Evolutionary conservation across 2,329 filamentous ascomycete genomes (phyloP).

Genomic region (Colletotrichum liriopes): DNA sequence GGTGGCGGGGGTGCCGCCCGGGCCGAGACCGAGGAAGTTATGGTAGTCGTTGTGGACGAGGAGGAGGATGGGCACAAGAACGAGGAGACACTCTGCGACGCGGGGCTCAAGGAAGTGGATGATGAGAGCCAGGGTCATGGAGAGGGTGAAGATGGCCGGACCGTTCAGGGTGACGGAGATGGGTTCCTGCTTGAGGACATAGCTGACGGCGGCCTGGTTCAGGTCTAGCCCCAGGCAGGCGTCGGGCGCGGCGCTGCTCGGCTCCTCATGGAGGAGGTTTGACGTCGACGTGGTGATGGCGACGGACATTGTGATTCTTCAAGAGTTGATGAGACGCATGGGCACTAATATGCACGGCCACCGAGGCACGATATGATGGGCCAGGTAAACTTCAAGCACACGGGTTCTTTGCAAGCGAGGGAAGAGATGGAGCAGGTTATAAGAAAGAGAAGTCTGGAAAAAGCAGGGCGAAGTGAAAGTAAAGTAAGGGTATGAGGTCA

Average conservation of each 20-base stretch:
- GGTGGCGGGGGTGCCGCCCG: constrained; percentile 84
- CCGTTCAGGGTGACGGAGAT: constrained; percentile 69
- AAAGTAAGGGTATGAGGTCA: constrained; percentile 30
- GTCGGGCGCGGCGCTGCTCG: constrained; percentile 30
- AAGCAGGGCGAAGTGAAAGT: background rate
- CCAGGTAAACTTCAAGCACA: constrained; percentile 11
- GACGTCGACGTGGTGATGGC: constrained; percentile 38
- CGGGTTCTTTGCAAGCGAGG: background rate
- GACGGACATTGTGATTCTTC: constrained; percentile 39
- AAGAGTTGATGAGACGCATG: constrained; percentile 29
- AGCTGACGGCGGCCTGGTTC: constrained; percentile 54
- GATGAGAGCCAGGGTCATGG: constrained; percentile 63
- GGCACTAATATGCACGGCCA: constrained; percentile 44
- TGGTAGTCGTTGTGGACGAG: constrained; percentile 80
- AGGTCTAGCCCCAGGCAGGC: constrained; percentile 49
- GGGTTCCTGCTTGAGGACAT: constrained; percentile 62
- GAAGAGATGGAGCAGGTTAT: constrained; percentile 19
- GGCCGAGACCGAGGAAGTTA: constrained; percentile 83
- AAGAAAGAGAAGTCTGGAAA: background rate
- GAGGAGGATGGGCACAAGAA: constrained; percentile 63
- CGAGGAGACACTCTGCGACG: constrained; percentile 65
- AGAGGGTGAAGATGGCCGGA: constrained; percentile 61
- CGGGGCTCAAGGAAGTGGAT: constrained; percentile 67
- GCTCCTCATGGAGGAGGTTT: constrained; percentile 32
- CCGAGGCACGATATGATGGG: constrained; percentile 17